These are phyloP conservation scores for Termitomyces sp. DNA, from an alignment of 768 basidiomycete genomes.

Conservation along the genomic window DNA sequence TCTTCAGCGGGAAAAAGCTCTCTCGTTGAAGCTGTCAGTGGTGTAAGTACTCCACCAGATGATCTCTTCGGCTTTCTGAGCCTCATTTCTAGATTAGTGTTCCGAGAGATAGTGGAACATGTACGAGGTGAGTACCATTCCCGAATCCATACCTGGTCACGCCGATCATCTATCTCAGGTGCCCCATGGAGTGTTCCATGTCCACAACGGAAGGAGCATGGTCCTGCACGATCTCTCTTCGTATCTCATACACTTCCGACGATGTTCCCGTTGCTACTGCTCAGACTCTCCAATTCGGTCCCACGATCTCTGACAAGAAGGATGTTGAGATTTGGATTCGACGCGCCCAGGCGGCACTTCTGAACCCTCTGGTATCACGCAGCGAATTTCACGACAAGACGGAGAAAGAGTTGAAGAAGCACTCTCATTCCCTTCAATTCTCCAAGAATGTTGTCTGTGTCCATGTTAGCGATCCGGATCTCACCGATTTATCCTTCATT, in stretches of 20 bases:
- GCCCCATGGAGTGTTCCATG: slow-evolving; percentile 53
- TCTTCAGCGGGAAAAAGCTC: slow-evolving; percentile 7
- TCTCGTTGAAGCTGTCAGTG: slow-evolving; percentile 1
- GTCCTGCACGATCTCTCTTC: slow-evolving; percentile 43
- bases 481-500: slow-evolving; percentile 48
- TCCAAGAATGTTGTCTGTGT: slow-evolving; percentile 50
- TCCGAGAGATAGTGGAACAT: slow-evolving; percentile 59
- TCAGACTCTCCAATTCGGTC: slow-evolving; percentile 35
- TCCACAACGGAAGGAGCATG: slow-evolving; percentile 33
- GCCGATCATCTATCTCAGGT: slow-evolving; percentile 26
- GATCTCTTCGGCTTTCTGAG: not conserved
- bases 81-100: slow-evolving; percentile 47
- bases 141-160: not conserved
- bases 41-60: not conserved
- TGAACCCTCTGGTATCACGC: slow-evolving; percentile 36
- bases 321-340: slow-evolving; percentile 52
- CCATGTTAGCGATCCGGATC: slow-evolving; percentile 38
- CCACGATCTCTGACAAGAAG: slow-evolving; percentile 31
- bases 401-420: slow-evolving; percentile 18
- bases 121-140: slow-evolving; percentile 39
- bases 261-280: slow-evolving; percentile 21
- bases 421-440: slow-evolving; percentile 26
- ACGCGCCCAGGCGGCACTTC: slow-evolving; percentile 56
- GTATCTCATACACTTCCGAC: slow-evolving; percentile 13
- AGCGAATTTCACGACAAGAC: slow-evolving; percentile 23